Evolutionary conservation across 768 basidiomycete genomes (phyloP).

Genomic region (Tulasnella sp.): DNA sequence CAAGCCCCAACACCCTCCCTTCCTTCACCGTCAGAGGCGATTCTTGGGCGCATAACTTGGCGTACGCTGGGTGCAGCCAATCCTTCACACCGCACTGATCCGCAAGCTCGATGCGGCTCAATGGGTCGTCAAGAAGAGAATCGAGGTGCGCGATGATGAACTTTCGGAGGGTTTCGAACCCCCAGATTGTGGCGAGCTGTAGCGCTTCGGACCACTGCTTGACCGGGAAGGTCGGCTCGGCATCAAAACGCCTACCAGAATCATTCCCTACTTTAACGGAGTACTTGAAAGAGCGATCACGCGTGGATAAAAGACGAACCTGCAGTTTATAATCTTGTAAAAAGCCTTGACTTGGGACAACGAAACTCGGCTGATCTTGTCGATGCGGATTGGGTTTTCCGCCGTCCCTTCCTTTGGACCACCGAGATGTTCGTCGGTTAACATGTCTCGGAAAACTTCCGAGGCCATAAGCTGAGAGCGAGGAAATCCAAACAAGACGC

Average conservation of each 20-base stretch:
- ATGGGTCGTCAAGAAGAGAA: background rate
- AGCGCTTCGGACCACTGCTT: background rate
- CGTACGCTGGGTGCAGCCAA: constrained; percentile 26
- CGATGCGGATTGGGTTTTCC: background rate
- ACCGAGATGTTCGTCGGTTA: background rate
- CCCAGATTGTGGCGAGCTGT: constrained; percentile 22
- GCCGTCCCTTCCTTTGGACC: background rate
- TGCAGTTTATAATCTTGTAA: background rate
- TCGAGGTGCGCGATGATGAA: constrained; percentile 17
- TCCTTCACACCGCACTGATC: constrained; percentile 4
- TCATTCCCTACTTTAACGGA: too few relatives aligned
- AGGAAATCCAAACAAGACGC: background rate
- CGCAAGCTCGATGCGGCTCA: constrained; percentile 3
- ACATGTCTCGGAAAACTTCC: background rate
- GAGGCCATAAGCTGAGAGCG: background rate
- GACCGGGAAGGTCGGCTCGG: background rate
- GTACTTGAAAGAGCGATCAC: too few relatives aligned
- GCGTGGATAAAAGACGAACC: background rate
- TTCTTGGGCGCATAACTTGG: constrained; percentile 20
- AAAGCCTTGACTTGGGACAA: background rate
- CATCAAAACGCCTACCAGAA: background rate
- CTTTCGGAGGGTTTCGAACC: constrained; percentile 1
- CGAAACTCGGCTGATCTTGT: background rate
- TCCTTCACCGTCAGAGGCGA: constrained; percentile 8
- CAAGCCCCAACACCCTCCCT: constrained; percentile 18